Evolutionary conservation across 352 stramenopile genomes (phyloP).

Genomic region (Thalassiosira hispida): DNA sequence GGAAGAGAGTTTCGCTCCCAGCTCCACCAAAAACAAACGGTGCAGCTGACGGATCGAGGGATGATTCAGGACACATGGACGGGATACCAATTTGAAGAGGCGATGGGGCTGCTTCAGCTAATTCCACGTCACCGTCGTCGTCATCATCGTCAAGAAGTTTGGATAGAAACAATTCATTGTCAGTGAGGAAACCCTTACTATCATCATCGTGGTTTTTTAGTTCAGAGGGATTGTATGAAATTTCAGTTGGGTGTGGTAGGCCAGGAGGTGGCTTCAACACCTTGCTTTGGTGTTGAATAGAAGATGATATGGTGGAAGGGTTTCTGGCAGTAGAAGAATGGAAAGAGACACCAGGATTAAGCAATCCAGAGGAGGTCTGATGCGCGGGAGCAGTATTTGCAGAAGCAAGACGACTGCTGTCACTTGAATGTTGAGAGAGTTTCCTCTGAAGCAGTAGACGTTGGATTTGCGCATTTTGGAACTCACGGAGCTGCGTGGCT

Average conservation of each 20-base stretch:
- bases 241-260: slow-evolving; percentile 24
- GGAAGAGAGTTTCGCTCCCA: background rate
- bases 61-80: slow-evolving; percentile 31
- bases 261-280: slow-evolving; percentile 48
- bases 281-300: slow-evolving; percentile 16
- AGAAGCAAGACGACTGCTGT: background rate
- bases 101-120: background rate
- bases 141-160: slow-evolving; percentile 62
- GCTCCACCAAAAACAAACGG: slow-evolving; percentile 36
- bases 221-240: slow-evolving; percentile 6
- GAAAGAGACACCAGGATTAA: slow-evolving; percentile 8
- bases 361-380: background rate
- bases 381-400: background rate
- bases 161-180: slow-evolving; percentile 52
- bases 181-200: slow-evolving; percentile 28
- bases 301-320: background rate
- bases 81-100: slow-evolving; percentile 9
- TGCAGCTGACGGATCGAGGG: slow-evolving; percentile 52
- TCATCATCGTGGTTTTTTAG: slow-evolving; percentile 5
- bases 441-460: slow-evolving; percentile 42
- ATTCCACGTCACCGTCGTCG: slow-evolving; percentile 43
- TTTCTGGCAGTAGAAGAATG: background rate
- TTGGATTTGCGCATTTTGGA: slow-evolving; percentile 55
- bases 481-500: slow-evolving; percentile 50
- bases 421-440: slow-evolving; percentile 26